Conservation (phyloP, 2,329 filamentous ascomycete genomes). For the Chrysoporthe austroafricana region DNA sequence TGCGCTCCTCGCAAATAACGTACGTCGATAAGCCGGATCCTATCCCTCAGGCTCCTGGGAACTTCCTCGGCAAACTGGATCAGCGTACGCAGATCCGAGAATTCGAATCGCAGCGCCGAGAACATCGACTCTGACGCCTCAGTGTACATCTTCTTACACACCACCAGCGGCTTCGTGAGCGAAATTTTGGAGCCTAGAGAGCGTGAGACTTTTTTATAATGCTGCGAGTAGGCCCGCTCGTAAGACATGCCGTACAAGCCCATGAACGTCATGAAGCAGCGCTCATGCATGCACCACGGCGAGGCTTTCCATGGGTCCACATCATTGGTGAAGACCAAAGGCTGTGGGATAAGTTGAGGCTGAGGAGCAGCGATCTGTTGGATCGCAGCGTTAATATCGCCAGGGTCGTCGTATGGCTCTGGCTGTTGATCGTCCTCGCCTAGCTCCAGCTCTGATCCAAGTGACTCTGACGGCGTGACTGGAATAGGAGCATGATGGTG, state of each 20-base stretch:
- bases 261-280: constrained; percentile 2
- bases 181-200: no score
- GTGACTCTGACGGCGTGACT: neutral
- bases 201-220: neutral
- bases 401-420: constrained; percentile 11
- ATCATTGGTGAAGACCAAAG: neutral
- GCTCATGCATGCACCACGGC: constrained; percentile 14
- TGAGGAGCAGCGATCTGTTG: constrained; percentile 9
- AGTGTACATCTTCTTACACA: constrained; percentile 12
- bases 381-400: constrained; percentile 16
- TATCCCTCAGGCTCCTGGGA: neutral
- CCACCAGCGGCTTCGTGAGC: constrained; percentile 11
- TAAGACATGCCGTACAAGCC: neutral
- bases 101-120: constrained; percentile 11
- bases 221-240: neutral
- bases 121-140: constrained; percentile 17
- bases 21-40: constrained; percentile 9
- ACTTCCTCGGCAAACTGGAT: neutral
- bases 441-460: neutral
- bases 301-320: neutral
- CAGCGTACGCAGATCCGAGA: neutral
- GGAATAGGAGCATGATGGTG: neutral
- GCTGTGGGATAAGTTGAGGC: neutral
- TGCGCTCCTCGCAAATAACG: neutral
- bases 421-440: neutral